Evolutionary conservation across 192 early-diverging fungal genomes (phyloP).

Genomic region (Rhizoclosmatium sp.): DNA sequence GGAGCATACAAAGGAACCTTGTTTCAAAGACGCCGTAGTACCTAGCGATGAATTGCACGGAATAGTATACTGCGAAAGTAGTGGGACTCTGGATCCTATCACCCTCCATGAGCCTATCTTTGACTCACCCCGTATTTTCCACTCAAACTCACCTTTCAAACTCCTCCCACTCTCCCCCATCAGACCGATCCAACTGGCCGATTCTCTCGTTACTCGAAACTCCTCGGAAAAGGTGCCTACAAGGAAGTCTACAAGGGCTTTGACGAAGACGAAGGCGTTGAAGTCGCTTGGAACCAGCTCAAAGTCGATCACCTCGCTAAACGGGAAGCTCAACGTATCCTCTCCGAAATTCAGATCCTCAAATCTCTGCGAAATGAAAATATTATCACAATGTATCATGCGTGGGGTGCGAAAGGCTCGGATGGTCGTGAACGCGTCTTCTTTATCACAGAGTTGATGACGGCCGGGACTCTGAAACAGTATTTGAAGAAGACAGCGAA

Average conservation of each 20-base stretch:
- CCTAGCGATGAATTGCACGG: background rate
- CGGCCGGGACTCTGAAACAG: conserved; percentile 80
- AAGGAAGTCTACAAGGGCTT: conserved; percentile 89
- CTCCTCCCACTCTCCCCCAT: background rate
- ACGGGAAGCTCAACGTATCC: conserved; percentile 50
- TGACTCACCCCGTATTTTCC: no score
- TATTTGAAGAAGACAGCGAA: conserved; percentile 76
- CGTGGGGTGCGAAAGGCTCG: conserved; percentile 44
- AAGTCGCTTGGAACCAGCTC: conserved; percentile 90
- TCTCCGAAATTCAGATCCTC: conserved; percentile 72
- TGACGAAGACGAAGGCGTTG: conserved; percentile 87
- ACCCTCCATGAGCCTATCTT: no score
- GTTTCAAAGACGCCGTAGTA: background rate
- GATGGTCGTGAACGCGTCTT: conserved; percentile 71
- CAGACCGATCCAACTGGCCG: conserved; percentile 71
- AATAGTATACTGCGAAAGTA: background rate
- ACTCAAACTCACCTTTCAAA: background rate
- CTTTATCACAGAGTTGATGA: conserved; percentile 93
- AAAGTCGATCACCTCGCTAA: conserved; percentile 57
- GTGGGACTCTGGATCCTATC: no score
- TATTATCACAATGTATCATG: conserved; percentile 59
- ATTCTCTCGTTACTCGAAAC: conserved; percentile 66
- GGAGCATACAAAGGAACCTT: no score
- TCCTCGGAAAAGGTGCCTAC: conserved; percentile 84
- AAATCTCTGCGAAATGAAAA: conserved; percentile 80